Evolutionary conservation across 805 yeast species (phyloP), one percentile per base, ranked within the genome.

Genomic region (Cyberlindnera meyerae): DNA sequence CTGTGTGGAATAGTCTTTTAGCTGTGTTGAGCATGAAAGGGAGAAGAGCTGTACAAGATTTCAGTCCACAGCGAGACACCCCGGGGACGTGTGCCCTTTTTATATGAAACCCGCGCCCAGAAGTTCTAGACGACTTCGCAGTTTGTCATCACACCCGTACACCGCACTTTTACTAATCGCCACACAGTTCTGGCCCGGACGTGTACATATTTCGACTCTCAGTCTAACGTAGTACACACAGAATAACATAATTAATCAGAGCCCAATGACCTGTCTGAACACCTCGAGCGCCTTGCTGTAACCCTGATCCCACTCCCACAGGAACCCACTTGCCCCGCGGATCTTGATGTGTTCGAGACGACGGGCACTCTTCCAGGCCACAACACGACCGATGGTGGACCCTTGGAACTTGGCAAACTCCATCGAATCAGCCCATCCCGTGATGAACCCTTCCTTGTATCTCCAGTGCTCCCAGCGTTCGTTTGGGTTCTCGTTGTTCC

Each of bases 231-330:
- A n/a, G 11, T 8, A 21, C 11, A 21, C 11, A 21, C 24, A 21
- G 8, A 21, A 8, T 21, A 21, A 21, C 8, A 21, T 8, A 11
- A 21, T 21, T 11, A 21, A 21, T 21, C 11, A 13, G 14, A 14
- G 18, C 18, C 11, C 14, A 9, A 14, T 7, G 18, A 7, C 11
- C 18, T 24, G 9, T 4, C 20, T 24, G 34, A 40, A 40, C 27
- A 33, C 17, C 16, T 43, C 28, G 48, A 75, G 47, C 0, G 87
- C 97, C 31, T 72, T 71, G 33, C 73, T 75, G 52, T 75, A 88
- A 0, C 96, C 97, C 48, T 82, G 94, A 18, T 82, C 87, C 82
- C 86, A 90, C 59, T 84, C 95, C 96, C 96, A 90, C 36, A 77
- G 37, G 52, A 68, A 73, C 11, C 65, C 65, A 48, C 80, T 70